Evolutionary conservation across 2,329 filamentous ascomycete species (phyloP), one percentile per base, ranked within the genome.

Genomic region (Cadophora sp.): DNA sequence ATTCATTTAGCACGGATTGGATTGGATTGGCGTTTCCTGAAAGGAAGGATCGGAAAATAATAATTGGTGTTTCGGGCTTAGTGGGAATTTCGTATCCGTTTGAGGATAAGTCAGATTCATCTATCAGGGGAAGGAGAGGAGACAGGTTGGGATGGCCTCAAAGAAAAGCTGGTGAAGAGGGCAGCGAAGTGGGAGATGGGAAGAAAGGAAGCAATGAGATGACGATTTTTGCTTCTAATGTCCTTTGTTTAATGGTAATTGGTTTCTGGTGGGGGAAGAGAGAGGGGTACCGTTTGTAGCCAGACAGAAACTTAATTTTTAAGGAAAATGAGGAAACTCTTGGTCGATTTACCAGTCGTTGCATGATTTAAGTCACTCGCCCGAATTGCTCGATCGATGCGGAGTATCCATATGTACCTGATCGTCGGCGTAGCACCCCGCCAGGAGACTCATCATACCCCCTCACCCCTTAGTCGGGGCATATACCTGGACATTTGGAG

Each of bases 191-290:
- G n/a, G 11, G 3, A 22, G 3, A 53, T 27, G 24, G 11, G 24
- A 43, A 43, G 37, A n/a, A 22, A 48, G 43, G 5, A 48, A 48
- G 1, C 43, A 48, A 55, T 31, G 27, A 55, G 51, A 55, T n/a
- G 9, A 55, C 27, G 26, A 55, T 19, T 7, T 55, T 55, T 27
- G 27, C 51, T 55, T 55, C 51, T 55, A 31, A 55, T 55, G 27
- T 55, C 27, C 26, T 55, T 55, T n/a, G 16, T 31, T 55, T 55
- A 55, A 55, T 29, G 12, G 14, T 55, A 55, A 55, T 55, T 26
- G 27, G 16, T 31, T 31, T 27, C 50, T 12, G 19, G 40, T 37
- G 34, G 40, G 16, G 19, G 40, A 43, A 14, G 12, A 43, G 11
- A 16, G 16, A 19, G 12, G 19, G 40, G n/a, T n/a, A n/a, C 14